phyloP scores from a whole-genome alignment of 2,329 filamentous ascomycete species.

The Calonectria montana region DNA sequence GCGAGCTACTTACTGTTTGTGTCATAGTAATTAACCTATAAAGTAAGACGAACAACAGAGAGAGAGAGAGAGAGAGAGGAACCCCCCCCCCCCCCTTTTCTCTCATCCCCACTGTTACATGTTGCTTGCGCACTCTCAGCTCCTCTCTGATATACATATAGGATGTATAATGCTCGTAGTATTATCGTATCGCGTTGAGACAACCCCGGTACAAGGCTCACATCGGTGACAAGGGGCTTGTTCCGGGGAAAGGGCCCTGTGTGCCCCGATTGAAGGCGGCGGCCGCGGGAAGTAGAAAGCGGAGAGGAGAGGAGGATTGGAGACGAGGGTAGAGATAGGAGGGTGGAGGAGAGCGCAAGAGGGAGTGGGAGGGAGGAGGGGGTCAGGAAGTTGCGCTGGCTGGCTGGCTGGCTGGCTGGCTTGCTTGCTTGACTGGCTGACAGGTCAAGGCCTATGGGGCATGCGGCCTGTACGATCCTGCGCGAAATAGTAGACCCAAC shows the following conservation, averaged over 20 bases:
- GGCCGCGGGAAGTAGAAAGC: neutral
- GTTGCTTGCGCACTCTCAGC: conserved; percentile 2
- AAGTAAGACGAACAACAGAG: neutral
- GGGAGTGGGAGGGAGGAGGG: too few relatives aligned
- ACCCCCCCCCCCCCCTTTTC: neutral
- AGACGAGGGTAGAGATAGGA: neutral
- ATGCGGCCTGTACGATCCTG: conserved; percentile 16
- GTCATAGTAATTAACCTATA: neutral
- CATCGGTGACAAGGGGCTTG: neutral
- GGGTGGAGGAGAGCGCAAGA: neutral
- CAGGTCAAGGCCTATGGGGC: neutral
- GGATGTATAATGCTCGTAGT: neutral
- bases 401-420: neutral
- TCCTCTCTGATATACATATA: conserved; percentile 11
- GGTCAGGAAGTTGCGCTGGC: too few relatives aligned
- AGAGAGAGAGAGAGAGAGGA: too few relatives aligned
- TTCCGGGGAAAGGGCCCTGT: neutral
- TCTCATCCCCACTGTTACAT: neutral
- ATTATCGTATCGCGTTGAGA: conserved; percentile 3
- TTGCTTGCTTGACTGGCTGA: neutral
- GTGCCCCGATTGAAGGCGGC: neutral
- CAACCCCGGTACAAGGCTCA: neutral
- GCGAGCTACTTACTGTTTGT: neutral
- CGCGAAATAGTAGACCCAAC: conserved; percentile 15
- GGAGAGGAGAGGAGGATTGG: neutral